phyloP scores from a whole-genome alignment of 805 yeast species.

The Kazachstania africana region DNA sequence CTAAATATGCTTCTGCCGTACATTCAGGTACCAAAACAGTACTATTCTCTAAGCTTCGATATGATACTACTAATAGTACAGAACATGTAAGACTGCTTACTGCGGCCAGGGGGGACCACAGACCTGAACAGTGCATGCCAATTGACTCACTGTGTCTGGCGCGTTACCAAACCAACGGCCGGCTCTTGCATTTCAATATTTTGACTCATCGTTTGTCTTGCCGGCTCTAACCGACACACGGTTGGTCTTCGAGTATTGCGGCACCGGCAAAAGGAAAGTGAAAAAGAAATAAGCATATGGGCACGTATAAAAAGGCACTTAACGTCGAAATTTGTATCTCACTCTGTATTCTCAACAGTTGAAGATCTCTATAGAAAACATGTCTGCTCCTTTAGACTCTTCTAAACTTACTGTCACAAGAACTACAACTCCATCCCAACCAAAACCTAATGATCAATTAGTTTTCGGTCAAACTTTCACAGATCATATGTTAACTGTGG shows the following conservation, averaged over 20 bases:
- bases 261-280: neutral
- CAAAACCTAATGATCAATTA: slow-evolving; percentile 47
- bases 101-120: too few species aligned
- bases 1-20: too few species aligned
- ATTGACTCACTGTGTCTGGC: too few species aligned
- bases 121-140: too few species aligned
- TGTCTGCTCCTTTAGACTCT: slow-evolving; percentile 33
- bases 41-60: too few species aligned
- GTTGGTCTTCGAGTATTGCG: neutral
- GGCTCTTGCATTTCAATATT: too few species aligned
- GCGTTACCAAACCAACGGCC: too few species aligned
- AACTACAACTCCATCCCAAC: slow-evolving; percentile 38
- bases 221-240: neutral
- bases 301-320: neutral
- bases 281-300: neutral
- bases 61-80: too few species aligned
- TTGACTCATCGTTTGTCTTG: too few species aligned
- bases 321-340: neutral
- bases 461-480: slow-evolving; percentile 71
- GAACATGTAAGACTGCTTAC: too few species aligned
- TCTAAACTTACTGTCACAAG: slow-evolving; percentile 38
- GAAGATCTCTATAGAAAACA: neutral
- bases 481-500: slow-evolving; percentile 75
- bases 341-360: neutral
- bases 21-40: too few species aligned